Base-by-base conservation (phyloP, 78 protist genomes). In the Trichosphaerium sp. region DNA sequence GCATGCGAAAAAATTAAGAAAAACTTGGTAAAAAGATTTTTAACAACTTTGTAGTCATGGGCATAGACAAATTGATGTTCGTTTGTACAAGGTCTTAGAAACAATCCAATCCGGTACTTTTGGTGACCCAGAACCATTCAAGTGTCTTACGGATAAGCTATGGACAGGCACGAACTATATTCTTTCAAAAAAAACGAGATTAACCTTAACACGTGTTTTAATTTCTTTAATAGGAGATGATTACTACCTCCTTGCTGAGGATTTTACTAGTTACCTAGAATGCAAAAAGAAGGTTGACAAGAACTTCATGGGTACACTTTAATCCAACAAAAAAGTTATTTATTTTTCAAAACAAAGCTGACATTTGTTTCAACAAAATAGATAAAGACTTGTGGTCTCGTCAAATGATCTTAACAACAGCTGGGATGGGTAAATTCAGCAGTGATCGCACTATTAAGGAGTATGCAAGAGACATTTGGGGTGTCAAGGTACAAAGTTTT, bases 401-500 rank as follows among this genome's bases (percentile, higher is more conserved):
- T 35, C 65, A 71, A 59, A 62, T 74, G 48, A 66, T 81, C 43
- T 54, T 81, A 59, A 71, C 75, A 44, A 74, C 71, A 42, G 43
- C 87, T 29, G 63, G 60, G 42, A 81, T 79, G 70, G 92, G 88
- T 65, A 77, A 76, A 74, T 94, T 94, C 79, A 52, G 76, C 58
- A 51, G 83, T 44, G 98, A 94, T 70, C 87, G 96, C 35, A 85
- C 92, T 39, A 88, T 94, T 78, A 39, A 58, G n/a, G 87, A 94
- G 63, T 94, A 94, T 38, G 94, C 98, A 25, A 29, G 79, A 37
- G 69, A 88, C 25, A 86, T 94, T 63, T 94, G 98, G 98, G 56
- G 58, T 57, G 68, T 88, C 52, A 37, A 79, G 64, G 62, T 25
- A 26, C 70, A 64, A 47, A 47, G 32, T 47, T n/a, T n/a, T n/a